Conservation (phyloP, 805 yeast genomes). For the Starmerella bombi region DNA sequence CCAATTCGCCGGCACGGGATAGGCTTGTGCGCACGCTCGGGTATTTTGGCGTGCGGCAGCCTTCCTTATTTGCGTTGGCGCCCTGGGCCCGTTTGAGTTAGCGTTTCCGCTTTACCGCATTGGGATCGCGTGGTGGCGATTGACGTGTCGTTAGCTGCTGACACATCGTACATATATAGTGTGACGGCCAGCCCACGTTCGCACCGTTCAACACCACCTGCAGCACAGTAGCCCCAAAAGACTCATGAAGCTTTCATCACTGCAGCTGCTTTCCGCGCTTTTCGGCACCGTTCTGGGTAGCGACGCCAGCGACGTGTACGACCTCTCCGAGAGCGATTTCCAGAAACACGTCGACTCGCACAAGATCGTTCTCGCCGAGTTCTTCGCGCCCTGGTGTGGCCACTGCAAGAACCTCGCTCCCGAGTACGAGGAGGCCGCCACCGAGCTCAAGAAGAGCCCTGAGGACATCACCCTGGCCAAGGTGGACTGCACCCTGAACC, state of each 20-base stretch:
- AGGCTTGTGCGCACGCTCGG: too few species aligned
- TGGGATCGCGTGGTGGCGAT: too few species aligned
- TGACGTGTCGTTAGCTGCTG: conserved; percentile 16
- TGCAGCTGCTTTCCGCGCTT: conserved; percentile 29
- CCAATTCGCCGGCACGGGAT: too few species aligned
- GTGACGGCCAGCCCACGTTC: too few species aligned
- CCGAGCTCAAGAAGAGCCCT: conserved; percentile 10
- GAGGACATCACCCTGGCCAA: conserved; percentile 43
- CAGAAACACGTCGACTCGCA: conserved; percentile 52
- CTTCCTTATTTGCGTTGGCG: too few species aligned
- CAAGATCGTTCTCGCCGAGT: conserved; percentile 72
- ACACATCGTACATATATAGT: conserved; percentile 1
- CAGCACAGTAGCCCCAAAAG: too few species aligned
- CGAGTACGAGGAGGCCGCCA: conserved; percentile 27
- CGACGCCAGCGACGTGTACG: conserved; percentile 71
- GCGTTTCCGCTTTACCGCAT: too few species aligned
- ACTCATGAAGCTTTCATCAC: conserved; percentile 31
- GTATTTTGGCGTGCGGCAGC: too few species aligned
- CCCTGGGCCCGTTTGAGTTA: too few species aligned
- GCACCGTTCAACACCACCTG: too few species aligned
- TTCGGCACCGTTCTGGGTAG: conserved; percentile 42
- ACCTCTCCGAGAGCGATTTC: conserved; percentile 55
- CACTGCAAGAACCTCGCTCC: conserved; percentile 45
- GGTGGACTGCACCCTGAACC: conserved; percentile 76
- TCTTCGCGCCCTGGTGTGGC: conserved; percentile 98